These are phyloP conservation scores for Naematelia encephala DNA, from an alignment of 768 basidiomycete genomes.

Conservation along the genomic window DNA sequence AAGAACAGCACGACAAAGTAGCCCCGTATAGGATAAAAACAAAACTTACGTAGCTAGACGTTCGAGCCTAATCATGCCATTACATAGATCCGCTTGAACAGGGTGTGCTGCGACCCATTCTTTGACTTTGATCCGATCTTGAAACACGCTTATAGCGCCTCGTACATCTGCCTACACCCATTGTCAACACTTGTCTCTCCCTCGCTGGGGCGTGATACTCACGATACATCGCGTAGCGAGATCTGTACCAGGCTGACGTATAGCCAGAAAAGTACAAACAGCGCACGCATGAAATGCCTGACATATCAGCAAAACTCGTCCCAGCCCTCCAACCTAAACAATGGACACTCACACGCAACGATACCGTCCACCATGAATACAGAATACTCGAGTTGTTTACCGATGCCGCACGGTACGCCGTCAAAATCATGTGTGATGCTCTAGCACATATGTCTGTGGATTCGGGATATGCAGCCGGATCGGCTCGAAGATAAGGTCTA, in stretches of 20 bases:
- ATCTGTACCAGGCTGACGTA: slow-evolving; percentile 41
- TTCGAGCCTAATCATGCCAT: slow-evolving; percentile 43
- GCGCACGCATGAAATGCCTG: slow-evolving; percentile 46
- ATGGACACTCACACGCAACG: slow-evolving; percentile 35
- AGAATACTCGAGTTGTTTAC: slow-evolving; percentile 37
- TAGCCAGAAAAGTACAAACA: slow-evolving; percentile 43
- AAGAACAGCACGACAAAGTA: not conserved
- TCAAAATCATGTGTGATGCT: slow-evolving; percentile 58
- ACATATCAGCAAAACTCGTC: no score
- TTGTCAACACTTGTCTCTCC: not conserved
- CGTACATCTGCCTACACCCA: slow-evolving; percentile 36
- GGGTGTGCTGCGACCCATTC: slow-evolving; percentile 44
- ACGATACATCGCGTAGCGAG: slow-evolving; percentile 42
- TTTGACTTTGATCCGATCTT: slow-evolving; percentile 31
- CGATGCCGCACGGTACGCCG: slow-evolving; percentile 55
- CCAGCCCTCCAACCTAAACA: no score
- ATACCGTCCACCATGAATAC: slow-evolving; percentile 50
- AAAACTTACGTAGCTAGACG: slow-evolving; percentile 39
- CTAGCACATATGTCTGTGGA: slow-evolving; percentile 67
- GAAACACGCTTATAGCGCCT: slow-evolving; percentile 40
- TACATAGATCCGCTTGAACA: slow-evolving; percentile 44
- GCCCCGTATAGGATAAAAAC: no score
- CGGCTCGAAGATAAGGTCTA: slow-evolving; percentile 46
- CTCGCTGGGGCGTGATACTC: slow-evolving; percentile 6
- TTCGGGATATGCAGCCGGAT: slow-evolving; percentile 46